Conservation (phyloP, 805 yeast genomes). For the Candida michaelii region DNA sequence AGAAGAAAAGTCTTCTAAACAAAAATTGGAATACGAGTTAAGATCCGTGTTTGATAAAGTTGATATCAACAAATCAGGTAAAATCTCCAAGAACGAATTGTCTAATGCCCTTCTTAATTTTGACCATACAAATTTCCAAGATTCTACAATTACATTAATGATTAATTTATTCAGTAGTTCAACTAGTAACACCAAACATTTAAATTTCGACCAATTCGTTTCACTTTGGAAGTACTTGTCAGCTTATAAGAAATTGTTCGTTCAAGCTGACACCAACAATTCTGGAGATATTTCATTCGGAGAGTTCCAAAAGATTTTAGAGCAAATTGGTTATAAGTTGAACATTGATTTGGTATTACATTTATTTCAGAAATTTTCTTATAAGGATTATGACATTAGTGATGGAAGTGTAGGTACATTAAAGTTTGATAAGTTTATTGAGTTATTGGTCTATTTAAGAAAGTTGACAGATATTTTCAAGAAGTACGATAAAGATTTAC, state of each 20-base stretch:
- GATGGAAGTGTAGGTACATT: constrained; percentile 40
- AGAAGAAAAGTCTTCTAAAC: constrained; percentile 30
- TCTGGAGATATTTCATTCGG: constrained; percentile 63
- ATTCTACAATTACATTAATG: constrained; percentile 61
- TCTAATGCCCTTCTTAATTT: constrained; percentile 59
- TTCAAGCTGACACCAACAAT: constrained; percentile 58
- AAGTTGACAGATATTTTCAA: constrained; percentile 78
- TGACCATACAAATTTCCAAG: constrained; percentile 61
- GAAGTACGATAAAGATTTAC: constrained; percentile 69
- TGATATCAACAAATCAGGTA: constrained; percentile 55
- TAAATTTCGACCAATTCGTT: constrained; percentile 59
- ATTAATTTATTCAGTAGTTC: constrained; percentile 55
- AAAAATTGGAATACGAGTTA: constrained; percentile 47
- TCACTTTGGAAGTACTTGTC: constrained; percentile 67
- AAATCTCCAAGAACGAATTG: constrained; percentile 56
- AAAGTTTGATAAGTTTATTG: constrained; percentile 81
- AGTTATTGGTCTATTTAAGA: constrained; percentile 72
- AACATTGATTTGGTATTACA: constrained; percentile 56
- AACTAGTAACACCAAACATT: constrained; percentile 16
- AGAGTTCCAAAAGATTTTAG: constrained; percentile 61
- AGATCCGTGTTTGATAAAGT: constrained; percentile 53
- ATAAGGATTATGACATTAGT: constrained; percentile 28
- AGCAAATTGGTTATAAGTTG: constrained; percentile 64
- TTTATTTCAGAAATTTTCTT: constrained; percentile 56
- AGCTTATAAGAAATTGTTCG: constrained; percentile 65